phyloP scores from a whole-genome alignment of 352 stramenopile genomes.

The Albugo candida region DNA sequence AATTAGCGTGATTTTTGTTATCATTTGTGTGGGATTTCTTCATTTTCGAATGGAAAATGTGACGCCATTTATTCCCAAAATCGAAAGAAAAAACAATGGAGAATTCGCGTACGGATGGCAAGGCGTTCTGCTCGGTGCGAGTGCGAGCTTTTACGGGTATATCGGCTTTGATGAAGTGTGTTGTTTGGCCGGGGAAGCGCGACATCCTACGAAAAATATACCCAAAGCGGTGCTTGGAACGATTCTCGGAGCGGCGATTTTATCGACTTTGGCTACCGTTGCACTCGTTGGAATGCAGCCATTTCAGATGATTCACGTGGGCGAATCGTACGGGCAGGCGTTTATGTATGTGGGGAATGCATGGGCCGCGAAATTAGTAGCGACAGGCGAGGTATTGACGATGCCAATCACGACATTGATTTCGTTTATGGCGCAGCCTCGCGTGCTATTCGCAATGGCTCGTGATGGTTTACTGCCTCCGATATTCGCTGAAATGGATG shows the following conservation, averaged over 20 bases:
- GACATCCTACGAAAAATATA: conserved; percentile 72
- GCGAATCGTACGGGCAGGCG: conserved; percentile 47
- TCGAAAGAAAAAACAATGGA: conserved; percentile 12
- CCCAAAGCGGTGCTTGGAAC: conserved; percentile 80
- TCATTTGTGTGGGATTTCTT: conserved; percentile 75
- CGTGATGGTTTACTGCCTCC: conserved; percentile 83
- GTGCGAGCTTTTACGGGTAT: conserved; percentile 91
- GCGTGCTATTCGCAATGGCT: conserved; percentile 81
- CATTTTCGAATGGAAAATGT: conserved; percentile 74
- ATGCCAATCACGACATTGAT: conserved; percentile 93
- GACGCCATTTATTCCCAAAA: conserved; percentile 53
- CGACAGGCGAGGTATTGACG: conserved; percentile 83
- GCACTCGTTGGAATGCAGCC: conserved; percentile 84
- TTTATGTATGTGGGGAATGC: conserved; percentile 39
- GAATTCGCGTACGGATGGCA: conserved; percentile 37
- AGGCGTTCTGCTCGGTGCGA: conserved; percentile 77
- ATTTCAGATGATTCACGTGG: conserved; percentile 63
- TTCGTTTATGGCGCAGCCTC: conserved; percentile 85
- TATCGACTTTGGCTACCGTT: conserved; percentile 79
- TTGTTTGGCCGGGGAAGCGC: conserved; percentile 80
- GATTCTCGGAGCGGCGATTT: conserved; percentile 54
- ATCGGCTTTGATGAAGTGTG: conserved; percentile 95
- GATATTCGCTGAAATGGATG: conserved; percentile 61
- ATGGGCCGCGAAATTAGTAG: conserved; percentile 71
- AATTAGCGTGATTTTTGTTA: conserved; percentile 82